Percentiles rank a stretch among this genome's conserved stretches.
Conservation (phyloP, 2,329 filamentous ascomycete species). For the Cladorrhinum sp. region DNA sequence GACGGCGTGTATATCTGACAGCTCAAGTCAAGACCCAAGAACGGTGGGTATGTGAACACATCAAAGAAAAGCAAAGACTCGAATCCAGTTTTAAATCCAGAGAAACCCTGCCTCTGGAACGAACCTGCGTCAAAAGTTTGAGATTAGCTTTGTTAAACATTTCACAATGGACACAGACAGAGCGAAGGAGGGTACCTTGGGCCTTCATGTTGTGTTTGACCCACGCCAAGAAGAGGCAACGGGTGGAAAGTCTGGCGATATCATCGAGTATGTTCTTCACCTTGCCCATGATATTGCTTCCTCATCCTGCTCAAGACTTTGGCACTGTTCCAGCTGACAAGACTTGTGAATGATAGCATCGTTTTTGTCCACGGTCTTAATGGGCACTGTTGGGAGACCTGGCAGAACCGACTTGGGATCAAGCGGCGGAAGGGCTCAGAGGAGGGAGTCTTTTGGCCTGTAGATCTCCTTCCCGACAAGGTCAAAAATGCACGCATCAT, state of each 20-base stretch:
- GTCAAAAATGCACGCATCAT: slow-evolving; percentile 9
- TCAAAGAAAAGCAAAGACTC: not conserved
- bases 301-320: too few species aligned
- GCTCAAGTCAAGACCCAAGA: not conserved
- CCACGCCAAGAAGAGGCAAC: not conserved
- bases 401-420: not conserved
- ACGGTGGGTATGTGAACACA: not conserved
- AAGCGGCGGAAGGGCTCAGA: not conserved
- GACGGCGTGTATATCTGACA: not conserved
- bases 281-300: too few species aligned
- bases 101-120: too few species aligned
- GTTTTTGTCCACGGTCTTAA: slow-evolving; percentile 12
- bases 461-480: slow-evolving; percentile 9
- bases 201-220: not conserved
- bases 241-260: not conserved
- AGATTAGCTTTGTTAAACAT: not conserved
- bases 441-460: not conserved
- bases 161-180: not conserved
- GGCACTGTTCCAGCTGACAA: not conserved
- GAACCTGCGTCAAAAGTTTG: too few species aligned
- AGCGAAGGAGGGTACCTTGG: not conserved
- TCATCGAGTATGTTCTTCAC: not conserved
- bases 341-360: not conserved
- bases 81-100: not conserved
- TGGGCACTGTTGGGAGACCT: slow-evolving; percentile 6